Conservation (phyloP, 2,329 filamentous ascomycete genomes). For the Epicoccum sorghinum region DNA sequence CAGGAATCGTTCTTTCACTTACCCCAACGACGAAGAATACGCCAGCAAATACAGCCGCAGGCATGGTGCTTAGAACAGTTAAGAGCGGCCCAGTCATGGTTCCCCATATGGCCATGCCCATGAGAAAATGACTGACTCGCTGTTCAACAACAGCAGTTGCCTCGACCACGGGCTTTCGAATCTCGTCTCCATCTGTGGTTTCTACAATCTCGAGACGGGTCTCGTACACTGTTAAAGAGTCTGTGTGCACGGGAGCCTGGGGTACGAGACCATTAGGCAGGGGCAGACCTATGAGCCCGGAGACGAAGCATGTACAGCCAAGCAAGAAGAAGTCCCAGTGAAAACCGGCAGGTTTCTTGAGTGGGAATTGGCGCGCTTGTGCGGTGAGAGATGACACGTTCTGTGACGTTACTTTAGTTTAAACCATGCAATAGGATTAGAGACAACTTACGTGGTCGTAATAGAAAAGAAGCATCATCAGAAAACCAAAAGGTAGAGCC, state of each 20-base stretch:
- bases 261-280: conserved; percentile 62
- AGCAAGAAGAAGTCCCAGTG: conserved; percentile 65
- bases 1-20: conserved; percentile 24
- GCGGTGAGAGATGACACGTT: conserved; percentile 60
- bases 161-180: conserved; percentile 51
- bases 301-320: conserved; percentile 59
- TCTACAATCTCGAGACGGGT: conserved; percentile 44
- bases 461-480: conserved; percentile 63
- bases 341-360: conserved; percentile 62
- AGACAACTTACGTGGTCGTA: conserved; percentile 56
- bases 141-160: conserved; percentile 59
- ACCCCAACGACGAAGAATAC: conserved; percentile 63
- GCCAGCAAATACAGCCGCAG: conserved; percentile 58
- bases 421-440: too few relatives aligned
- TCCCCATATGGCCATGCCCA: conserved; percentile 60
- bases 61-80: conserved; percentile 58
- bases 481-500: conserved; percentile 59
- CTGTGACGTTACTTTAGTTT: conserved; percentile 22
- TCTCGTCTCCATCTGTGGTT: conserved; percentile 50
- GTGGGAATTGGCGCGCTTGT: conserved; percentile 59
- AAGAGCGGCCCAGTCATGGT: conserved; percentile 62
- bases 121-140: conserved; percentile 59
- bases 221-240: conserved; percentile 54
- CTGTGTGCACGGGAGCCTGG: conserved; percentile 63
- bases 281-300: conserved; percentile 59